A percentile compares a stretch with the other conserved stretches of the same genome.
Conservation (phyloP, 305 asterid genomes). For the Fraxinus velutina region DNA sequence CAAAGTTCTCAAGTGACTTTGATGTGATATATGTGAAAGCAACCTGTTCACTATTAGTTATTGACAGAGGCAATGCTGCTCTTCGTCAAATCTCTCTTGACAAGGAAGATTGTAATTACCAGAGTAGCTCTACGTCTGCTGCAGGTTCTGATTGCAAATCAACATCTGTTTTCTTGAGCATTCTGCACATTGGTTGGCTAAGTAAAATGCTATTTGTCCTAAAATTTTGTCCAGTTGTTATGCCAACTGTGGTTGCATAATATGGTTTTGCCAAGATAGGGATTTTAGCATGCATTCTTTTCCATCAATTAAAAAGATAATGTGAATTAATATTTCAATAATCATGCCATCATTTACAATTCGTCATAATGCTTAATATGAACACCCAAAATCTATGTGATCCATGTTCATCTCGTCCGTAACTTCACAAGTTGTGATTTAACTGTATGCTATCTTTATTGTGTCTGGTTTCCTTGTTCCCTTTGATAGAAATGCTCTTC, state of each 20-base stretch:
- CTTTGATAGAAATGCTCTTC: background rate
- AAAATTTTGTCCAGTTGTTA: background rate
- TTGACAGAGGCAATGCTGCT: constrained; percentile 97
- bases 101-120: constrained; percentile 74
- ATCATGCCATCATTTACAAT: background rate
- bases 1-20: constrained; percentile 84
- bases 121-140: constrained; percentile 57
- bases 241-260: background rate
- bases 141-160: constrained; percentile 45
- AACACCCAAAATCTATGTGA: background rate
- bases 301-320: background rate
- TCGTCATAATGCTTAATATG: background rate
- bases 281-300: background rate
- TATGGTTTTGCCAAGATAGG: background rate
- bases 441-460: background rate
- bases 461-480: background rate
- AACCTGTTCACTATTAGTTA: constrained; percentile 77
- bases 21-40: constrained; percentile 77
- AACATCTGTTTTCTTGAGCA: background rate
- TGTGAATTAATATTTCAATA: background rate
- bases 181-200: background rate
- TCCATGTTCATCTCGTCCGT: background rate
- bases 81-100: constrained; percentile 83
- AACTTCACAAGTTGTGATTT: background rate
- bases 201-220: background rate